These are phyloP conservation scores for Arachnopeziza araneosa DNA, from an alignment of 2,329 filamentous ascomycete species.

Conservation along the genomic window DNA sequence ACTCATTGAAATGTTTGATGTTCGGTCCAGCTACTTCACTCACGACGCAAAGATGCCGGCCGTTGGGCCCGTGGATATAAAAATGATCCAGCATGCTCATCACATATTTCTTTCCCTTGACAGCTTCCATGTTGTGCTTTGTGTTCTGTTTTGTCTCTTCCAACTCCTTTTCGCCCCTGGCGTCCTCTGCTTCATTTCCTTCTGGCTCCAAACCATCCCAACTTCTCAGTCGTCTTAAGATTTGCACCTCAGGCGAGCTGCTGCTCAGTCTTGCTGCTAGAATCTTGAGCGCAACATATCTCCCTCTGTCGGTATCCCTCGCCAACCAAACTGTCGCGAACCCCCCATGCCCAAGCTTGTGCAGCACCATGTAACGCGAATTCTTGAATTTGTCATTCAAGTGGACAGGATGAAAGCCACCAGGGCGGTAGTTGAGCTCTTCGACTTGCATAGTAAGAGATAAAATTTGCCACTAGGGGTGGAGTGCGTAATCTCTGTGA, in stretches of 20 bases:
- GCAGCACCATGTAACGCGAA: conserved; percentile 37
- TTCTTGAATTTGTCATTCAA: conserved; percentile 39
- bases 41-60: conserved; percentile 39
- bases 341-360: conserved; percentile 41
- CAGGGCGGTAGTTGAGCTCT: conserved; percentile 18
- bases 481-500: too few relatives aligned
- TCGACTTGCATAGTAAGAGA: background rate
- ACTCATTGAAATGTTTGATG: conserved; percentile 16
- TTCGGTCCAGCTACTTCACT: conserved; percentile 18
- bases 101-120: conserved; percentile 9
- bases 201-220: conserved; percentile 9
- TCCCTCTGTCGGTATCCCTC: conserved; percentile 19
- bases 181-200: background rate
- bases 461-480: background rate
- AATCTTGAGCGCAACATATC: conserved; percentile 20
- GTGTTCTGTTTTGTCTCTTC: background rate
- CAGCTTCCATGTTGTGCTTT: background rate
- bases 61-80: conserved; percentile 36
- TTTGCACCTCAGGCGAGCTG: conserved; percentile 8
- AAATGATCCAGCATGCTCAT: conserved; percentile 22
- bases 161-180: background rate
- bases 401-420: conserved; percentile 40
- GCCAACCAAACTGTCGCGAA: conserved; percentile 44
- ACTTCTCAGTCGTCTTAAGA: conserved; percentile 7
- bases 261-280: conserved; percentile 12